phyloP scores from a whole-genome alignment of 805 yeast genomes.

The Diddensiella santjacobensis region DNA sequence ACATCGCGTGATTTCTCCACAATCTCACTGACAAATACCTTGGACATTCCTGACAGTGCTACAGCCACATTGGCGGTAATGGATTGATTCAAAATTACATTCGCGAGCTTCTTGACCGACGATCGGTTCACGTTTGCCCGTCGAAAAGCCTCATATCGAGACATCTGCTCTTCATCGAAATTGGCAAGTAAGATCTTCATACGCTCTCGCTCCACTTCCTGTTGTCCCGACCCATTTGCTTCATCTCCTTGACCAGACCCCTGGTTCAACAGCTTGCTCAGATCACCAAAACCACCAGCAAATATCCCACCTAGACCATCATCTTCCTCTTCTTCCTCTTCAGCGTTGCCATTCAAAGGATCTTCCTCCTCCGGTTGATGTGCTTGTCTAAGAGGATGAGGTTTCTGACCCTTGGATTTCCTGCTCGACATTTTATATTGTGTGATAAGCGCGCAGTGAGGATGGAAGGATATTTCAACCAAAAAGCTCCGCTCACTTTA shows the following conservation, averaged over 20 bases:
- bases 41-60: conserved; percentile 80
- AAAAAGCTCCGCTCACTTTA: too few relatives aligned
- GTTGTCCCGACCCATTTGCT: conserved; percentile 7
- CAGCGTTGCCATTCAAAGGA: conserved; percentile 11
- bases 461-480: too few relatives aligned
- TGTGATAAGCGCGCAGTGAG: too few relatives aligned
- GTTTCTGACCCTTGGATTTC: background rate
- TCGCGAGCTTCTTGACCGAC: conserved; percentile 76
- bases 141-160: conserved; percentile 80
- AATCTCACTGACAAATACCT: conserved; percentile 85
- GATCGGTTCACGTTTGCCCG: conserved; percentile 70
- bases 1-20: conserved; percentile 76
- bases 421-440: background rate
- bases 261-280: background rate
- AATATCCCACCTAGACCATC: conserved; percentile 10
- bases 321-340: conserved; percentile 21
- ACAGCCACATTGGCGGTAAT: conserved; percentile 77
- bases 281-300: conserved; percentile 2
- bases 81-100: conserved; percentile 72
- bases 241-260: background rate
- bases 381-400: conserved; percentile 1
- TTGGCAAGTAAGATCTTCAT: conserved; percentile 57
- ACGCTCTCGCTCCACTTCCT: conserved; percentile 31
- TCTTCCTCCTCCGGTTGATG: conserved; percentile 4
- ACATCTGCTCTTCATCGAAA: conserved; percentile 78